A percentile compares a stretch with the other conserved stretches of the same genome.
phyloP scores from a whole-genome alignment of 2,329 filamentous ascomycete genomes.

The Paraphoma chrysanthemicola region DNA sequence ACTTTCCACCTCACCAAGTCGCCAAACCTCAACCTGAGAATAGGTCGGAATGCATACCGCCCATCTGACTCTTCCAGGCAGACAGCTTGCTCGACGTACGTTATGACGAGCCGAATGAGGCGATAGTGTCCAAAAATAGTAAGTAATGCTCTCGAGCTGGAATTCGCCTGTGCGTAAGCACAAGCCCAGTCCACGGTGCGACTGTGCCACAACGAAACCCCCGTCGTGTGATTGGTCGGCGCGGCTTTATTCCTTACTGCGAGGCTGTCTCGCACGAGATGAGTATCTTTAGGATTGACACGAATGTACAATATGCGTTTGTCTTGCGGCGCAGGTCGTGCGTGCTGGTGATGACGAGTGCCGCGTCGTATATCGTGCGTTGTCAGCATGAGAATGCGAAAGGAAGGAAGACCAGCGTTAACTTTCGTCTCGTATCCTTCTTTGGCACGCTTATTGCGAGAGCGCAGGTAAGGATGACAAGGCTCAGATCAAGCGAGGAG shows the following conservation, averaged over 20 bases:
- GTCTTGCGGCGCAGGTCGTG: not conserved
- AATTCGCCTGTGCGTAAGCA: slow-evolving; percentile 16
- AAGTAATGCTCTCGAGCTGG: slow-evolving; percentile 10
- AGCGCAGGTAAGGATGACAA: not conserved
- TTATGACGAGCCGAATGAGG: slow-evolving; percentile 13
- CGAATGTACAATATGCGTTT: not conserved
- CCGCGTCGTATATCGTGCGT: not conserved
- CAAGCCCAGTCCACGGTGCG: not conserved
- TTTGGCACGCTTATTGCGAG: not conserved
- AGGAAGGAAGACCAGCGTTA: not conserved
- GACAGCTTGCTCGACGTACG: not conserved
- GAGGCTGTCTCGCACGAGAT: not conserved
- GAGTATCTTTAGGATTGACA: not conserved
- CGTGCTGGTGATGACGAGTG: not conserved
- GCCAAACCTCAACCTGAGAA: slow-evolving; percentile 8
- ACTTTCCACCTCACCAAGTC: not conserved
- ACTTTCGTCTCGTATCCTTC: not conserved
- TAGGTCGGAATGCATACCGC: slow-evolving; percentile 26
- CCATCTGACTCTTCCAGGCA: slow-evolving; percentile 13
- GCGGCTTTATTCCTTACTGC: not conserved
- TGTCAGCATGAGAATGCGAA: not conserved
- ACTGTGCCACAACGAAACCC: not conserved
- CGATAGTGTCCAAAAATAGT: slow-evolving; percentile 24
- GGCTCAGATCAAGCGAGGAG: not conserved
- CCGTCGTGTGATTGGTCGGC: not conserved